Conservation (phyloP, 176 grass and related monocot species). For the Olyra latifolia region DNA sequence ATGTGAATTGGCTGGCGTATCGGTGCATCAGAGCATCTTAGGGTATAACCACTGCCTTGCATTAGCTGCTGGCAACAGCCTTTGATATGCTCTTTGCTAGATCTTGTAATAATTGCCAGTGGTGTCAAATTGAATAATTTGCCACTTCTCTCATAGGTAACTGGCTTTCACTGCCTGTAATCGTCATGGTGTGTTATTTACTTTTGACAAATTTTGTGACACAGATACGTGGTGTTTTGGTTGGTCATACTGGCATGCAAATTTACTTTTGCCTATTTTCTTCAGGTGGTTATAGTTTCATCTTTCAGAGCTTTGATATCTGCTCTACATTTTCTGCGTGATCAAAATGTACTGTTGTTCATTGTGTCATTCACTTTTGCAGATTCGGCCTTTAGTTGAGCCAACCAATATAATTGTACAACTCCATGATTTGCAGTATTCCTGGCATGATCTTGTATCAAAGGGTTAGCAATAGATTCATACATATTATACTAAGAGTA, state of each 20-base stretch:
- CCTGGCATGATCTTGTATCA: slow-evolving; percentile 94
- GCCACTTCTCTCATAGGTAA: not conserved
- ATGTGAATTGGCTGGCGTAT: too few relatives aligned
- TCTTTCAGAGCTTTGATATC: slow-evolving; percentile 29
- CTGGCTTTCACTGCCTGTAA: not conserved
- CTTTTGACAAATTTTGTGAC: slow-evolving; percentile 15
- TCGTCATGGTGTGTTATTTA: slow-evolving; percentile 18
- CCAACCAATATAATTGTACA: slow-evolving; percentile 78
- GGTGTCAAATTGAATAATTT: not conserved
- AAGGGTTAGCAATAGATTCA: slow-evolving; percentile 58
- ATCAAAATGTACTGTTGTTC: not conserved
- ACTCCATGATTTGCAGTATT: slow-evolving; percentile 67
- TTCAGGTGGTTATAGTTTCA: slow-evolving; percentile 58
- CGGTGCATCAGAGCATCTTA: too few relatives aligned
- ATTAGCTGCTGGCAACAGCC: not conserved
- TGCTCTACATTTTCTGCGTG: slow-evolving; percentile 16
- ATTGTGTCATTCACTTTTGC: slow-evolving; percentile 31
- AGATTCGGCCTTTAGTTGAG: slow-evolving; percentile 84
- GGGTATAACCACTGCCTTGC: not conserved
- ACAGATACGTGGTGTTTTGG: slow-evolving; percentile 93
- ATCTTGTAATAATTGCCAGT: not conserved
- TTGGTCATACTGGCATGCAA: slow-evolving; percentile 83
- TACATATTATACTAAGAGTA: not conserved
- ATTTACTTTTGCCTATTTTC: slow-evolving; percentile 94
- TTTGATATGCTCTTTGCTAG: not conserved